Percentiles rank a stretch among this genome's conserved stretches.
These are phyloP conservation scores for Lonicera japonica DNA, from an alignment of 129 eudicot genomes.

Conservation along the genomic window DNA sequence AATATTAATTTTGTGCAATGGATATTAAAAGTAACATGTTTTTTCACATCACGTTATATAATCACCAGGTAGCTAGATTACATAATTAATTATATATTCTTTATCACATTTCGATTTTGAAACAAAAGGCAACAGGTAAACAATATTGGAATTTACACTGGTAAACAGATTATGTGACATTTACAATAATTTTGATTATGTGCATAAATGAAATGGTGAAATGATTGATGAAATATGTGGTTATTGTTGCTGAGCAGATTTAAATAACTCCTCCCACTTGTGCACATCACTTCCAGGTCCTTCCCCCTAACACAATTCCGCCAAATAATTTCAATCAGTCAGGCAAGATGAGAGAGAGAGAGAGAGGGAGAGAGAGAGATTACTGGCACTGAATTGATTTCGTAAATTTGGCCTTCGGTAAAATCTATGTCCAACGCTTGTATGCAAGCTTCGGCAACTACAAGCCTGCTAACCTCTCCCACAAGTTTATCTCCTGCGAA, in stretches of 20 bases:
- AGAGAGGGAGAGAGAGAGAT: neutral
- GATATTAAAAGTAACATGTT: too few species aligned
- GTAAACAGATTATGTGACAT: too few species aligned
- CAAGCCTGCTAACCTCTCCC: constrained; percentile 96
- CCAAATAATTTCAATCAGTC: too few species aligned
- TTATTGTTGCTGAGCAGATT: constrained; percentile 40
- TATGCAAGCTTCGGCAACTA: constrained; percentile 98
- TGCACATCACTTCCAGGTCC: constrained; percentile 64
- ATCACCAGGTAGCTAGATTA: too few species aligned
- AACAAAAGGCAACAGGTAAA: too few species aligned
- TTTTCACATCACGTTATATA: too few species aligned
- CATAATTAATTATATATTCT: too few species aligned
- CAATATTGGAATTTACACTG: too few species aligned
- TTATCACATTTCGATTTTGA: too few species aligned
- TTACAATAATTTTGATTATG: too few species aligned
- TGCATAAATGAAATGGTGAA: too few species aligned
- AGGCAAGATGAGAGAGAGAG: neutral
- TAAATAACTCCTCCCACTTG: constrained; percentile 61
- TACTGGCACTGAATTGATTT: constrained; percentile 63
- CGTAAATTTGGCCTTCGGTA: constrained; percentile 73
- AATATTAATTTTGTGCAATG: too few species aligned
- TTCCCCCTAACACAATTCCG: constrained; percentile 61
- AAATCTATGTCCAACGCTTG: constrained; percentile 86
- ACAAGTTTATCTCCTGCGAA: constrained; percentile 87
- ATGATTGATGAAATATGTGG: neutral